phyloP scores from a whole-genome alignment of 352 stramenopile species.

The Globisporangium okanoganense region DNA sequence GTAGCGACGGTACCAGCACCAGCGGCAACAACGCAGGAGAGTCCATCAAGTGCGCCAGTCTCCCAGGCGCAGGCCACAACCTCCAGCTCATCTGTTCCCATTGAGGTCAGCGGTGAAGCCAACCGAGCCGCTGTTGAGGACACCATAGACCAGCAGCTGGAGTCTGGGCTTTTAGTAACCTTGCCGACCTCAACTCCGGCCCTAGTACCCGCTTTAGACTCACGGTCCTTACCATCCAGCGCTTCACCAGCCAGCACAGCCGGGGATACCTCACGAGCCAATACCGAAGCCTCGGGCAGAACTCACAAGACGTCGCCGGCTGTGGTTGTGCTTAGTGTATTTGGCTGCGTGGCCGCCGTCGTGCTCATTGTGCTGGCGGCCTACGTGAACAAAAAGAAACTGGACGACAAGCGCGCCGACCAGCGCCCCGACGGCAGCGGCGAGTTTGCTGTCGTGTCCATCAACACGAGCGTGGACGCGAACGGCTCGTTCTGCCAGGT shows the following conservation, averaged over 20 bases:
- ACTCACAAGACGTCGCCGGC: slow-evolving; percentile 21
- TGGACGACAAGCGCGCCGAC: slow-evolving; percentile 19
- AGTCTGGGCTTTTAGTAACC: neutral
- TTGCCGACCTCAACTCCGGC: neutral
- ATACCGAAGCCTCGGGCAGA: slow-evolving; percentile 5
- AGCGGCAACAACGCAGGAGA: neutral
- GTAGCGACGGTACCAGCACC: neutral
- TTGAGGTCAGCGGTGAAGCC: neutral
- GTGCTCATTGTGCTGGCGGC: slow-evolving; percentile 24
- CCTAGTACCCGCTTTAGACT: neutral
- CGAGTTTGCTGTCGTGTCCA: slow-evolving; percentile 6
- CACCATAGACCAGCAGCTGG: neutral
- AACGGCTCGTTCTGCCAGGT: slow-evolving; percentile 26
- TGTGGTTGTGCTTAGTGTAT: slow-evolving; percentile 21
- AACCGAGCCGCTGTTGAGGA: neutral
- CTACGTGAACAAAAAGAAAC: slow-evolving; percentile 25
- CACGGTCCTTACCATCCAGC: neutral
- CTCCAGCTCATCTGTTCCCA: neutral
- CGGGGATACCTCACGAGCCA: slow-evolving; percentile 7
- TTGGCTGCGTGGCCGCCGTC: slow-evolving; percentile 20
- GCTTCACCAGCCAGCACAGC: slow-evolving; percentile 5
- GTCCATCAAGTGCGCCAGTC: slow-evolving; percentile 7
- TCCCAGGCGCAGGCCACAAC: neutral
- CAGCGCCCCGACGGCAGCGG: slow-evolving; percentile 12
- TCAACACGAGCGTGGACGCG: neutral